Conservation (phyloP, 2,329 filamentous ascomycete genomes). For the Alternaria sp. region DNA sequence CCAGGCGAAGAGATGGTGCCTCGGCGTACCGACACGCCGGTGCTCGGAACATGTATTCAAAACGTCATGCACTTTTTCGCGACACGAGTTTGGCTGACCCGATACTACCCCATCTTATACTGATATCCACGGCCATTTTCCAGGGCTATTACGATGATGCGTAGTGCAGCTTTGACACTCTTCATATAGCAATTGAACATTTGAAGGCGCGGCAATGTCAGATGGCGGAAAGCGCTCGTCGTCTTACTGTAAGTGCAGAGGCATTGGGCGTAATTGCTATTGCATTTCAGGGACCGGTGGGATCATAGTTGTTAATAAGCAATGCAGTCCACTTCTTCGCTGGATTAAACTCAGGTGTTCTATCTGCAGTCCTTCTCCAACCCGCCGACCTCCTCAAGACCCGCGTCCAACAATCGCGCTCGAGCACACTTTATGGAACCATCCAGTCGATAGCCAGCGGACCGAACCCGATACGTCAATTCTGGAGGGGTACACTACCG, state of each 20-base stretch:
- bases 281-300: slow-evolving; percentile 9
- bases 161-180: slow-evolving; percentile 12
- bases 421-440: slow-evolving; percentile 71
- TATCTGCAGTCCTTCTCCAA: slow-evolving; percentile 89
- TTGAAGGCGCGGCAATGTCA: slow-evolving; percentile 57
- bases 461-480: slow-evolving; percentile 71
- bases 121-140: neutral
- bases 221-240: slow-evolving; percentile 60
- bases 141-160: slow-evolving; percentile 19
- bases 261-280: neutral
- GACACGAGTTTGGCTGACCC: neutral
- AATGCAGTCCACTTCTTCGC: slow-evolving; percentile 78
- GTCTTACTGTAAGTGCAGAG: slow-evolving; percentile 55
- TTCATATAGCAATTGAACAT: slow-evolving; percentile 31
- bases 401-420: slow-evolving; percentile 85
- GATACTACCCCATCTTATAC: neutral
- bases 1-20: slow-evolving; percentile 1
- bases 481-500: slow-evolving; percentile 93
- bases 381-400: slow-evolving; percentile 97
- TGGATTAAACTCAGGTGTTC: slow-evolving; percentile 84
- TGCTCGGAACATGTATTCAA: slow-evolving; percentile 15
- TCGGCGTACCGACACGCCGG: slow-evolving; percentile 24
- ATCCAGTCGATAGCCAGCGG: slow-evolving; percentile 74
- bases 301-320: neutral
- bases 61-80: slow-evolving; percentile 29